Base-by-base conservation (phyloP, 2,329 filamentous ascomycete genomes). In the Aspergillus phoenicis region DNA sequence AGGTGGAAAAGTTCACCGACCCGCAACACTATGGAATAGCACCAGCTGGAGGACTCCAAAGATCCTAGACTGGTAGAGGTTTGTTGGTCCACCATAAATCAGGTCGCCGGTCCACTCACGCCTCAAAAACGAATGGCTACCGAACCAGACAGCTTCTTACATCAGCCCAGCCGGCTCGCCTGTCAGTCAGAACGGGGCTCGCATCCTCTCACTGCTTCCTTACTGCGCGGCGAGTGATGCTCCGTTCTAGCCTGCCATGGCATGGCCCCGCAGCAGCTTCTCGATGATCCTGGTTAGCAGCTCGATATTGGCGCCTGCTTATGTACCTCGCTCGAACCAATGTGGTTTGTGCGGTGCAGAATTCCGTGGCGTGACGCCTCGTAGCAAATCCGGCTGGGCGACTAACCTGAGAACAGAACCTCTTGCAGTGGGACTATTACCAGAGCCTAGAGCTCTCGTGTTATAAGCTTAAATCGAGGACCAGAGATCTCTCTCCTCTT, bases 1-100 rank as follows among this genome's bases (percentile, higher is more conserved):
- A 58, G 60, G 62, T 52, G 62, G 62, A 60, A 62, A 43, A 53
- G 22, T 52, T 39, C 15, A 28, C 62, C 62, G 60, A 17, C 15
- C 22, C 26, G 52, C 52, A 39, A 41, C 13, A 54, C 52, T 22
- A 39, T 41, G 22, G 10, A 39, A 38, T 58, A 36, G 30, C 24
- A 28, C n/a, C n/a, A 5, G 55, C 33, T 22, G 20, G 20, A 36
- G 30, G 43, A 11, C 33, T 17, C 33, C 51, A 53, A 17, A 17
- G 51, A n/a, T 45, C 26, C 36, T 22, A 55, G 15, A 22, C n/a
- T 36, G 10, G 10, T 24, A 5, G n/a, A 45, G 38, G 26, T 45
- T 5, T 4, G 47, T 20, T 20, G 15, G n/a, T 28, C 39, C 26
- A 55, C 41, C 52, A 47, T 13, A 45, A 28, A 55, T 22, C 24